These are phyloP conservation scores for Penicillium sp. DNA, from an alignment of 2,329 filamentous ascomycete genomes.

Conservation along the genomic window DNA sequence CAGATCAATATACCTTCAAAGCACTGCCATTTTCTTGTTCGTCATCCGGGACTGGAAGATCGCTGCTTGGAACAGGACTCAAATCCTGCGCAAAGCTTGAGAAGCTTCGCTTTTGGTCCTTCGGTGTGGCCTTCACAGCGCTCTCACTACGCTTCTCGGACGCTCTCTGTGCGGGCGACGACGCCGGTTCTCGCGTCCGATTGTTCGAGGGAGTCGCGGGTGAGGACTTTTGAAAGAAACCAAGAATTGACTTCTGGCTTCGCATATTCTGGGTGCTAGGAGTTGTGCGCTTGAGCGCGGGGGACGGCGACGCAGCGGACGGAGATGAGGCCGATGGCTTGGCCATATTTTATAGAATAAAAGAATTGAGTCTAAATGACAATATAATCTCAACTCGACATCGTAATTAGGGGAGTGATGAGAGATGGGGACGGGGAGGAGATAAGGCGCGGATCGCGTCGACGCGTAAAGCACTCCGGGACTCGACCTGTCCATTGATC, in stretches of 20 bases:
- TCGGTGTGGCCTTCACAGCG: conserved; percentile 37
- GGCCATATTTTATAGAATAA: conserved; percentile 28
- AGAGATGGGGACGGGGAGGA: conserved; percentile 5
- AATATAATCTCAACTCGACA: not conserved
- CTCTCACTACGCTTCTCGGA: conserved; percentile 27
- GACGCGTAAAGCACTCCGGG: conserved; percentile 37
- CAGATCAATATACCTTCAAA: conserved; percentile 29
- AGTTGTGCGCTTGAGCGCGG: conserved; percentile 38
- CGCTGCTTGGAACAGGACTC: conserved; percentile 79
- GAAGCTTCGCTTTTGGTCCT: conserved; percentile 44
- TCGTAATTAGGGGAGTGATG: not conserved
- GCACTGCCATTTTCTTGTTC: conserved; percentile 48
- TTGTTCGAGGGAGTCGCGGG: conserved; percentile 42
- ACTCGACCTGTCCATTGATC: conserved; percentile 9
- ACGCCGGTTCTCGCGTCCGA: conserved; percentile 32
- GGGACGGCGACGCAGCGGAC: conserved; percentile 31
- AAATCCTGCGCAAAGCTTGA: conserved; percentile 48
- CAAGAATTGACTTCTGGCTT: conserved; percentile 69
- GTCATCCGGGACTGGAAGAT: conserved; percentile 66
- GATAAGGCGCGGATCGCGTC: conserved; percentile 31
- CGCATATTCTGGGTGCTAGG: conserved; percentile 49
- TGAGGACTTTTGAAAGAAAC: conserved; percentile 68
- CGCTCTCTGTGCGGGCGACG: conserved; percentile 35
- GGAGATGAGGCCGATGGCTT: conserved; percentile 36
- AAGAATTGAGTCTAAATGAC: not conserved